Evolutionary conservation across 805 yeast species (phyloP), one percentile per base, ranked within the genome.

Genomic region (Candida nitratophila): DNA sequence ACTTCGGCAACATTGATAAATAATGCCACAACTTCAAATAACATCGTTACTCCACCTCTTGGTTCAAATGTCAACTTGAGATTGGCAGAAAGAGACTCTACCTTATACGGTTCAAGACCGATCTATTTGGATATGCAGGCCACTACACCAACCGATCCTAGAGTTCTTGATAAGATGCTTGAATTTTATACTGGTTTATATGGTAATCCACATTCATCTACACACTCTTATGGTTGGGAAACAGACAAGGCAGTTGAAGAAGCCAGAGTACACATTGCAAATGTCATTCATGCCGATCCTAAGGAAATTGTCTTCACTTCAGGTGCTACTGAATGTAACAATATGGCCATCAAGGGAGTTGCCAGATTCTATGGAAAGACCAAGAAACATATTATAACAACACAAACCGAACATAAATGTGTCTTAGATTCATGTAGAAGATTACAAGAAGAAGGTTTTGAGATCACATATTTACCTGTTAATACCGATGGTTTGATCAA

Each of bases 161-260:
- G 99, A 44, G 99, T 93, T 10, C 67, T 93, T 53, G 96, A 87
- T 60, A 83, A 80, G 53, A 88, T 87, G 96, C 62, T 87, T 53
- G 79, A 77, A 54, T 88, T 83, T 59, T 85, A 78, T 63, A 91
- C 98, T 2, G 98, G 98, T 4, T 72, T 87, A 45, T 93, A 88
- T 61, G 99, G 99, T 49, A 93, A 93, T 63, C 99, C 99, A 20
- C 99, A 93, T 66, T 88, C 96, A 6, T 81, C 93, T 47, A 93
- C 99, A 2, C 99, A 93, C 61, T 77, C 96, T 6, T 93, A 91
- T 62, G 99, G 99, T 31, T 93, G 99, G 99, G 99, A 93, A 68
- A 86, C 99, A 3, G 96, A 91, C 47, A 77, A 76, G 50, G 96
- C 83, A 47, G 93, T 93, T 16, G 99, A 93, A 60, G 68, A 69